Base-by-base conservation (phyloP, 306 rosid genomes). In the Medicago arabica region DNA sequence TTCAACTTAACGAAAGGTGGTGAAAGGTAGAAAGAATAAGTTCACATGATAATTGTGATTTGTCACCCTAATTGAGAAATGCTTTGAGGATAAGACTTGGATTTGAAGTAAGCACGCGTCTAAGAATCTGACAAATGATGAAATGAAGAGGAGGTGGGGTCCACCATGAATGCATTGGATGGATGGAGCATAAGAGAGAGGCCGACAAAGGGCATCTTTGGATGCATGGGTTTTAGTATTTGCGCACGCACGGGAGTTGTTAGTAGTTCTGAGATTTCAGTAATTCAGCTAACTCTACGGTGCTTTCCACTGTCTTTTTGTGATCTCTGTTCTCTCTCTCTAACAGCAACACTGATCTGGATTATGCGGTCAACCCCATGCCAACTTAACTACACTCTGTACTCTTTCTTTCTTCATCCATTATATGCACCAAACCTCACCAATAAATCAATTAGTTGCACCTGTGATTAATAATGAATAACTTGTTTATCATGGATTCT, bases 121-220 rank as follows among this genome's bases (percentile, higher is more conserved):
- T 9, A 44, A 64, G 51, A 79, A 72, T 54, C 70, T 43, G 75
- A 79, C 63, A 72, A 5, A 43, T 5, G 8, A 16, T 0, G n/a
- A 8, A 18, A 31, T 31, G 28, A 19, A 16, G 13, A 8, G 47
- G 11, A 51, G 23, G 8, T 1, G 70, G 81, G 78, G 78, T 31
- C 84, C 75, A 41, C 46, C 62, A 55, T 17, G 78, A 69, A 58
- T 59, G 68, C 66, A 47, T 77, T 64, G 49, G 63, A 43, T 64
- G 49, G 63, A 43, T 17, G 69, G 31, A 41, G 49, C 4, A 36
- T 13, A 76, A 72, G 2, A 74, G 60, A 13, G 9, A 78, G 80
- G 63, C 83, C 88, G 93, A 90, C 96, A 89, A 85, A 89, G 87
- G 82, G 98, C 98, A 93, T 91, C 96, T 89, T 86, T 68, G 53